A percentile compares a stretch with the other conserved stretches of the same genome.
These are phyloP conservation scores for Acorus calamus DNA, from an alignment of 106 monocot species.

Conservation along the genomic window DNA sequence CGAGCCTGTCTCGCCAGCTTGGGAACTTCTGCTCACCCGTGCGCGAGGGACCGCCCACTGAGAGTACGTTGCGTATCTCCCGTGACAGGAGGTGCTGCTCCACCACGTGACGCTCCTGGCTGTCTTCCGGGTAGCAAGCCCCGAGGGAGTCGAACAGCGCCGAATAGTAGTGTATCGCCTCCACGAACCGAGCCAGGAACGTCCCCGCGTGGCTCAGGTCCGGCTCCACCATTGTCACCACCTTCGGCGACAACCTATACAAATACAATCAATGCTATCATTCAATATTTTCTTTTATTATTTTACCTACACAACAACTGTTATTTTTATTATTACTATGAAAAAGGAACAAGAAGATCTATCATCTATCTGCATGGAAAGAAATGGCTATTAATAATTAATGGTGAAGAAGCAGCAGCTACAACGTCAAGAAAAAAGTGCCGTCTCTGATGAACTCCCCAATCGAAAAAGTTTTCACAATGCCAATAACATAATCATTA, in stretches of 20 bases:
- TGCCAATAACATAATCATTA: too few relatives aligned
- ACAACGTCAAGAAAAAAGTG: too few relatives aligned
- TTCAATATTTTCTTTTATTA: too few relatives aligned
- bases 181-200: constrained; percentile 83
- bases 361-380: too few relatives aligned
- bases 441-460: too few relatives aligned
- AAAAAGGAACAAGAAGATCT: too few relatives aligned
- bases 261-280: not conserved
- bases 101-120: constrained; percentile 75
- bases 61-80: constrained; percentile 89
- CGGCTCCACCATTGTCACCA: constrained; percentile 96
- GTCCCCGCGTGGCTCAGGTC: constrained; percentile 82
- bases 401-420: too few relatives aligned
- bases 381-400: too few relatives aligned
- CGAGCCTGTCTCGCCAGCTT: constrained; percentile 83
- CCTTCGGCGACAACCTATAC: constrained; percentile 72
- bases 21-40: constrained; percentile 78
- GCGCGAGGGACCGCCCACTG: constrained; percentile 80
- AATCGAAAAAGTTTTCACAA: too few relatives aligned
- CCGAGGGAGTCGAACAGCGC: constrained; percentile 90
- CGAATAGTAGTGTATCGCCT: constrained; percentile 97
- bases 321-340: not conserved
- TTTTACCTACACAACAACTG: not conserved
- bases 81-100: constrained; percentile 93
- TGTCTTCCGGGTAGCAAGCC: constrained; percentile 81